Conservation (phyloP, 192 early-diverging fungal genomes). For the Coemansia sp. region DNA sequence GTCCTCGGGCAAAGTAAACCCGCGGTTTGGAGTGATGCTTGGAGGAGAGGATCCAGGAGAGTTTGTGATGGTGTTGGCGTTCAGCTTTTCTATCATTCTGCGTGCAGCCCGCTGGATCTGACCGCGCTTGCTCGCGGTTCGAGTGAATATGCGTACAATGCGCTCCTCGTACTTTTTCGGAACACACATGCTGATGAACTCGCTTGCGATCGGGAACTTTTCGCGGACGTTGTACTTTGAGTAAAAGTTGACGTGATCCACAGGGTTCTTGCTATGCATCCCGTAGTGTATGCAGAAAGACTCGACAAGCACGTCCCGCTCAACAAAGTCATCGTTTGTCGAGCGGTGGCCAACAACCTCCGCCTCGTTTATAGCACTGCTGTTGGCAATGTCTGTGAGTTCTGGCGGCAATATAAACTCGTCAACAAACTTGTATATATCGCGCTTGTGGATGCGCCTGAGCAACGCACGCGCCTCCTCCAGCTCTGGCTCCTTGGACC, state of each 20-base stretch:
- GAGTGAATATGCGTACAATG: conserved; percentile 50
- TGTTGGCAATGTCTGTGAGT: conserved; percentile 21
- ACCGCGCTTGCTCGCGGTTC: conserved; percentile 34
- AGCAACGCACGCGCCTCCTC: conserved; percentile 68
- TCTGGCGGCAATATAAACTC: conserved; percentile 66
- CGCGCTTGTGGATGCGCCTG: conserved; percentile 69
- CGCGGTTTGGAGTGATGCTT: conserved; percentile 44
- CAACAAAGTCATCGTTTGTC: conserved; percentile 59
- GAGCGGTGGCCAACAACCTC: conserved; percentile 64
- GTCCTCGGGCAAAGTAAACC: conserved; percentile 37
- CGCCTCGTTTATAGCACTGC: conserved; percentile 54
- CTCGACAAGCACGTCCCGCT: conserved; percentile 75
- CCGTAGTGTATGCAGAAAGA: conserved; percentile 75
- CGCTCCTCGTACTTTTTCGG: conserved; percentile 50
- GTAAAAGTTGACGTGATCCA: conserved; percentile 81
- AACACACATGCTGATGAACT: conserved; percentile 65
- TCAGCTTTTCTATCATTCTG: conserved; percentile 33
- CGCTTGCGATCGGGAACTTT: conserved; percentile 65
- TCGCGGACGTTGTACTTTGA: conserved; percentile 61
- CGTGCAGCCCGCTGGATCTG: conserved; percentile 49
- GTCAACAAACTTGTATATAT: conserved; percentile 87
- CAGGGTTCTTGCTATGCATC: conserved; percentile 83
- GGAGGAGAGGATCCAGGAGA: conserved; percentile 19
- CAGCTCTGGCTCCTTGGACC: conserved; percentile 62
- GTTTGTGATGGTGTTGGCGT: conserved; percentile 3